phyloP scores from a whole-genome alignment of 805 yeast genomes.

The Candida ipomoeae region DNA sequence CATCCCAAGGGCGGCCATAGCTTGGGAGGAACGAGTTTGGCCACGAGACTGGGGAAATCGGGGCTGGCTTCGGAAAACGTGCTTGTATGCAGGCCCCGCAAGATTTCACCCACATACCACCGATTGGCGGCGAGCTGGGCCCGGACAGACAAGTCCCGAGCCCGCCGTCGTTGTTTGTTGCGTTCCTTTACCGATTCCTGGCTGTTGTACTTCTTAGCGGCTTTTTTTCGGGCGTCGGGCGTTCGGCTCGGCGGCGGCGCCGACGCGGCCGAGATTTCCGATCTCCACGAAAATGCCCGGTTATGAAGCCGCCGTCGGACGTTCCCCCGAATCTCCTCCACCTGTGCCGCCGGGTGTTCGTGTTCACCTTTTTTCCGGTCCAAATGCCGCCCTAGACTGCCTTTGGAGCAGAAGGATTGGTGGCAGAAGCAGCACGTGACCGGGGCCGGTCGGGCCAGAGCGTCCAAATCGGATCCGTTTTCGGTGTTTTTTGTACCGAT shows the following conservation, averaged over 20 bases:
- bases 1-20: constrained; percentile 9
- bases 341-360: constrained; percentile 47
- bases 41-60: constrained; percentile 6
- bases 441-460: no score
- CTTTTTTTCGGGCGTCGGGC: not conserved
- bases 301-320: constrained; percentile 23
- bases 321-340: constrained; percentile 42
- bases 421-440: constrained; percentile 48
- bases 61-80: not conserved
- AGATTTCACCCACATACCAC: constrained; percentile 8
- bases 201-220: constrained; percentile 33
- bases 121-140: constrained; percentile 24
- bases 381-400: constrained; percentile 57
- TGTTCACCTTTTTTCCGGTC: constrained; percentile 52
- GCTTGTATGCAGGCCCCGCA: not conserved
- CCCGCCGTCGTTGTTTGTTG: constrained; percentile 41
- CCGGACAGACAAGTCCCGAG: constrained; percentile 39
- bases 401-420: constrained; percentile 50
- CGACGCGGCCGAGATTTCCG: no score
- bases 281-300: no score
- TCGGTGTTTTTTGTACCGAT: not conserved
- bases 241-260: not conserved
- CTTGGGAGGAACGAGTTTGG: constrained; percentile 4
- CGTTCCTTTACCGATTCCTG: constrained; percentile 46
- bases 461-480: not conserved